Percentiles rank a stretch among this genome's conserved stretches.
Conservation (phyloP, 2,329 filamentous ascomycete species). For the Verticillium dahliae region DNA sequence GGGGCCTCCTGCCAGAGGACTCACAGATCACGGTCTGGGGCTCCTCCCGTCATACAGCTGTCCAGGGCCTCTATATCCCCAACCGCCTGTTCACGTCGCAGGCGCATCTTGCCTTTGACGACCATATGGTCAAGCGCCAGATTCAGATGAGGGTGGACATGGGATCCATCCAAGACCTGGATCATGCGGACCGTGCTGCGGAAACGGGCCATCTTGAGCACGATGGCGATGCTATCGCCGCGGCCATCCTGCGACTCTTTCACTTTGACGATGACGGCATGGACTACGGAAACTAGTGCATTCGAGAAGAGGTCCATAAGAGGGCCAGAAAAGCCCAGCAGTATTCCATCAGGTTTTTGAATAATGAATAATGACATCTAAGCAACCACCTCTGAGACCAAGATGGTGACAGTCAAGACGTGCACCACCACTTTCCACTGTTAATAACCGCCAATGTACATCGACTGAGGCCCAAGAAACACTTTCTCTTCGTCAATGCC, state of each 20-base stretch:
- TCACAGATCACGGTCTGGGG: constrained; percentile 51
- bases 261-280: constrained; percentile 39
- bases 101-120: constrained; percentile 72
- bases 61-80: constrained; percentile 68
- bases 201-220: constrained; percentile 56
- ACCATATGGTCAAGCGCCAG: constrained; percentile 60
- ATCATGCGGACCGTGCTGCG: constrained; percentile 55
- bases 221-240: constrained; percentile 62
- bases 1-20: constrained; percentile 27
- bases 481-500: too few relatives aligned
- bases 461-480: too few relatives aligned
- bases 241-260: constrained; percentile 58
- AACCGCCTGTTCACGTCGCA: constrained; percentile 65
- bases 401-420: too few relatives aligned
- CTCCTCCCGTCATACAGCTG: constrained; percentile 54
- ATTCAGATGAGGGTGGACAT: constrained; percentile 52
- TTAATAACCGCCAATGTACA: too few relatives aligned
- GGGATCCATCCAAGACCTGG: constrained; percentile 56
- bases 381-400: too few relatives aligned
- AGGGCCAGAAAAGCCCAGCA: too few relatives aligned
- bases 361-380: too few relatives aligned
- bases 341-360: too few relatives aligned
- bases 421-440: too few relatives aligned
- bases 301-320: too few relatives aligned
- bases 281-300: neutral